phyloP scores from a whole-genome alignment of 257 asterid genomes.

The Solanum chiquidenum region DNA sequence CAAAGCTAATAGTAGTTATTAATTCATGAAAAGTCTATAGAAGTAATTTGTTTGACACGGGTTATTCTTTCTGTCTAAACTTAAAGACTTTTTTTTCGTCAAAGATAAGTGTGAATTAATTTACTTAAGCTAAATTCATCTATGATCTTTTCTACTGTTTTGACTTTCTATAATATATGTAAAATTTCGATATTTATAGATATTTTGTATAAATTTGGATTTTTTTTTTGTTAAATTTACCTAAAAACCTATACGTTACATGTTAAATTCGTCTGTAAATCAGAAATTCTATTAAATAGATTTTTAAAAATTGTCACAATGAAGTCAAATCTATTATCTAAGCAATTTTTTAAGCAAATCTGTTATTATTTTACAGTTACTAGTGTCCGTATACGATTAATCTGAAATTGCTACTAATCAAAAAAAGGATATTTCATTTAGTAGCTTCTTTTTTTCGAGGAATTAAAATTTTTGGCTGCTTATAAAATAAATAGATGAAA shows the following conservation, averaged over 20 bases:
- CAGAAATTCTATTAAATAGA: background rate
- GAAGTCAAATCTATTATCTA: background rate
- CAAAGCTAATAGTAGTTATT: background rate
- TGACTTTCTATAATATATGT: background rate
- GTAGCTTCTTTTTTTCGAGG: background rate
- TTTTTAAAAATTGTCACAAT: background rate
- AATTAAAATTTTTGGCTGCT: no score
- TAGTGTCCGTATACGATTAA: background rate
- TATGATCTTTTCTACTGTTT: background rate
- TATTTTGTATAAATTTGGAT: background rate
- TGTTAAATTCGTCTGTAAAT: background rate
- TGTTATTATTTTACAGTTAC: background rate
- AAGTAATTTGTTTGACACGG: background rate
- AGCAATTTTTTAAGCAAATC: background rate
- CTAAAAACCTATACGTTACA: background rate
- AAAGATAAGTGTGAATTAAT: background rate
- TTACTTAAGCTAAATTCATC: background rate
- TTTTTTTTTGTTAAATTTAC: background rate
- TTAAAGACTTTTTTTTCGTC: background rate
- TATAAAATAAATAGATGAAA: no score
- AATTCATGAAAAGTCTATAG: background rate
- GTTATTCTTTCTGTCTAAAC: background rate
- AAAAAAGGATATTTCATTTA: background rate
- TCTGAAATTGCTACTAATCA: background rate
- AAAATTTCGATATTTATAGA: background rate